Conservation (phyloP, 495 filamentous ascomycete species). For the Aspergillus baeticus region DNA sequence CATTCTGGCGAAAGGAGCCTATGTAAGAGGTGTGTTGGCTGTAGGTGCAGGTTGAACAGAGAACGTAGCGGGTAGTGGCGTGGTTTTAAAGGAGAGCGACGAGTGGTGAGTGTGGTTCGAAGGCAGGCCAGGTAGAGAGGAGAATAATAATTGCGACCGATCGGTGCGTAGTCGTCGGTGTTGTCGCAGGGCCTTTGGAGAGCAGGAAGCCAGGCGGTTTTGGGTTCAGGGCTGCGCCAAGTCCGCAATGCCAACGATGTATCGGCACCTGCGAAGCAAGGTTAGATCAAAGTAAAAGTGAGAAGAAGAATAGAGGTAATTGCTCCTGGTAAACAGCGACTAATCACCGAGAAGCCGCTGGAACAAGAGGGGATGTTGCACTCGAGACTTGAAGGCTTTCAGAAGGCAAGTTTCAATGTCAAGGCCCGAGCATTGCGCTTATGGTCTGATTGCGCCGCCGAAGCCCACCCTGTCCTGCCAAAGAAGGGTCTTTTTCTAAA, state of each 20-base stretch:
- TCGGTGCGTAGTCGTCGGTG: neutral
- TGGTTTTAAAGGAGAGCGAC: neutral
- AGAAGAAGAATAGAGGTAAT: neutral
- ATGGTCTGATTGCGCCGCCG: constrained; percentile 15
- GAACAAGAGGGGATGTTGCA: constrained; percentile 4
- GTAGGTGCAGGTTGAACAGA: neutral
- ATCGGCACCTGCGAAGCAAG: neutral
- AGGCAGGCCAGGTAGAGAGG: neutral
- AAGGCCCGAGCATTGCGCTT: constrained; percentile 13
- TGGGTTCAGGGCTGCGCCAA: constrained; percentile 15
- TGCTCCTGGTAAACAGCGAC: neutral
- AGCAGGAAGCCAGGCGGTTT: neutral
- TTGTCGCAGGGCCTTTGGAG: neutral
- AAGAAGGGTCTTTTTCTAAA: neutral
- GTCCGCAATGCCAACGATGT: constrained; percentile 18
- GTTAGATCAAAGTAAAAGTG: constrained; percentile 1
- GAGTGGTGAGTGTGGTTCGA: neutral
- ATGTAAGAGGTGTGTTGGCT: neutral
- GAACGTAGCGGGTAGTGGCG: neutral
- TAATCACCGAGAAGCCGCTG: constrained; percentile 2
- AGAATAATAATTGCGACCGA: neutral
- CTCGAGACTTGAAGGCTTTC: neutral
- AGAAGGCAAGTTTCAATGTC: constrained; percentile 11
- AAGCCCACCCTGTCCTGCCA: neutral
- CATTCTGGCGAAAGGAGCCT: constrained; percentile 33